A percentile compares a stretch with the other conserved stretches of the same genome.
Conservation (phyloP, 192 early-diverging fungal species). For the Backusella circina region DNA sequence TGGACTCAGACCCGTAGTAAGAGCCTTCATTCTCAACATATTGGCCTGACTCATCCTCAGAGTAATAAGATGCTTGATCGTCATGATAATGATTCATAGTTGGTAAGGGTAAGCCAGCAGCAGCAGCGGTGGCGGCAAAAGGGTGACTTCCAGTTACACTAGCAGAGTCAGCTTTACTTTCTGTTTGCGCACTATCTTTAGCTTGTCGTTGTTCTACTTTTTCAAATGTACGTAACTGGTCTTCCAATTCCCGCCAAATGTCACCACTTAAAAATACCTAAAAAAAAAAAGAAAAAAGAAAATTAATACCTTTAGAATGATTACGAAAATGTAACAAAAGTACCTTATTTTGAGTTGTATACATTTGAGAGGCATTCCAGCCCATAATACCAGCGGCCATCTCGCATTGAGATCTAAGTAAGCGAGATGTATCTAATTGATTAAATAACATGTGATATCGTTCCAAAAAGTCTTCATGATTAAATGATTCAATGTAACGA, state of each 20-base stretch:
- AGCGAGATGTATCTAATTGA: constrained; percentile 30
- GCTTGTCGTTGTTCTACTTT: constrained; percentile 47
- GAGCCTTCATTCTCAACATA: constrained; percentile 6
- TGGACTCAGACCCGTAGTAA: constrained; percentile 15
- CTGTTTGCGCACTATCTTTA: constrained; percentile 23
- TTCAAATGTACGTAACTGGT: constrained; percentile 54
- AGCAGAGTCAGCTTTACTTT: neutral
- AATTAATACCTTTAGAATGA: neutral
- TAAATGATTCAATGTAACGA: constrained; percentile 66
- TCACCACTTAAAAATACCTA: constrained; percentile 59
- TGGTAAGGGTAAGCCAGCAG: constrained; percentile 20
- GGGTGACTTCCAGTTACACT: neutral
- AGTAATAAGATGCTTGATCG: constrained; percentile 30
- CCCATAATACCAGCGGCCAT: constrained; percentile 36
- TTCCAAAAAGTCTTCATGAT: constrained; percentile 69
- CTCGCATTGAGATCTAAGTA: constrained; percentile 33
- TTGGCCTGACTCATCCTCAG: constrained; percentile 29
- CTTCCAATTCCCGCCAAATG: constrained; percentile 64
- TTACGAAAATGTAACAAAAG: neutral
- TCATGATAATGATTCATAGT: constrained; percentile 3
- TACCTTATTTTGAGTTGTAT: constrained; percentile 18
- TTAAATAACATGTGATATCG: constrained; percentile 48
- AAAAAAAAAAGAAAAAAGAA: neutral
- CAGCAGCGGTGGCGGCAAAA: constrained; percentile 13
- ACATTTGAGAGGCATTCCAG: constrained; percentile 46